A percentile compares a stretch with the other conserved stretches of the same genome.
Evolutionary conservation across 2,329 filamentous ascomycete species (phyloP).

Genomic region (Sporothrix brunneoviolacea): DNA sequence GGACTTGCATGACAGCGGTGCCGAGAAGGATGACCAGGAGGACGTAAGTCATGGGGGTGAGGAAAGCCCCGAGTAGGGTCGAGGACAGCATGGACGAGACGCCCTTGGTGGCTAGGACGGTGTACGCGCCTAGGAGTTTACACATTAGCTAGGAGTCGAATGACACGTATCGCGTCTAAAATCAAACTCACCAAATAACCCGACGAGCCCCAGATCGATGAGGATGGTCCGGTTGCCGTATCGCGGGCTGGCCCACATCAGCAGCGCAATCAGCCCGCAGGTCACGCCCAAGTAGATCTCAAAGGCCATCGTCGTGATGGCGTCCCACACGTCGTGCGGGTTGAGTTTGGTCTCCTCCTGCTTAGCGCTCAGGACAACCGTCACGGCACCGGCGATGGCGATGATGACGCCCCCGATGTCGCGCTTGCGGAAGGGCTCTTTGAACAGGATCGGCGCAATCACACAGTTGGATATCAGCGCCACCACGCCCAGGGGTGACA

Average conservation of each 20-base stretch:
- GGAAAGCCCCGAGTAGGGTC: constrained; percentile 79
- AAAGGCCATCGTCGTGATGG: constrained; percentile 84
- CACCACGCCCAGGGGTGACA: constrained; percentile 93
- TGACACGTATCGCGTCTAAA: neutral
- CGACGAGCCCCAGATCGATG: constrained; percentile 88
- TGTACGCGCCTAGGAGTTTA: constrained; percentile 67
- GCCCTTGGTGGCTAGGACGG: constrained; percentile 92
- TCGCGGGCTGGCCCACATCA: constrained; percentile 76
- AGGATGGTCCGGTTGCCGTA: constrained; percentile 84
- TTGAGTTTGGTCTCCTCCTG: constrained; percentile 85
- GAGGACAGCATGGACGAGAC: constrained; percentile 92
- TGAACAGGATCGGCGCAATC: constrained; percentile 88
- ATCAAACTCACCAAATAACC: constrained; percentile 68
- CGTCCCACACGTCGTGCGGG: constrained; percentile 80
- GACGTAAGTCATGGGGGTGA: constrained; percentile 85
- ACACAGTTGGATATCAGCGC: constrained; percentile 94
- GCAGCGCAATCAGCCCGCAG: constrained; percentile 59
- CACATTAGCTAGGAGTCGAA: neutral
- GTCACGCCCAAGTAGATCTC: constrained; percentile 83
- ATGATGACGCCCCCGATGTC: constrained; percentile 87
- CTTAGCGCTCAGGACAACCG: constrained; percentile 86
- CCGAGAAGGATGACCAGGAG: constrained; percentile 71
- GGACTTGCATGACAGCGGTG: constrained; percentile 94
- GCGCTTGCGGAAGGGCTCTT: constrained; percentile 76
- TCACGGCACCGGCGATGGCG: constrained; percentile 80